Conservation (phyloP, 768 basidiomycete species). For the Suillus alpinus region DNA sequence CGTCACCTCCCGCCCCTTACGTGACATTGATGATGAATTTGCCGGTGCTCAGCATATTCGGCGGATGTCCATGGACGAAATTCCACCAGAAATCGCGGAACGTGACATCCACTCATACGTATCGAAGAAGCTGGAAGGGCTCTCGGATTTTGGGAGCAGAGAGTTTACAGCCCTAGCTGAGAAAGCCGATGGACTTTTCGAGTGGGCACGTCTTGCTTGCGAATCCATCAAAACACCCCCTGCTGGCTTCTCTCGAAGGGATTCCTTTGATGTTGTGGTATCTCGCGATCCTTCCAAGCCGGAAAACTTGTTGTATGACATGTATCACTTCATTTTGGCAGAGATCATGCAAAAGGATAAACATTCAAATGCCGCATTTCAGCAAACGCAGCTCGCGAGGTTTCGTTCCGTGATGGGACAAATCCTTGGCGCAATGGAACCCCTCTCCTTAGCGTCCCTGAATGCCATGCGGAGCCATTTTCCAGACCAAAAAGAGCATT, state of each 20-base stretch:
- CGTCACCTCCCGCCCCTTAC: slow-evolving; percentile 9
- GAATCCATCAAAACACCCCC: slow-evolving; percentile 1
- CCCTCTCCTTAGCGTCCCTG: slow-evolving; percentile 3
- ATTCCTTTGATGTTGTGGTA: slow-evolving; percentile 1
- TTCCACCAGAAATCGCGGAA: background rate
- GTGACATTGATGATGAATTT: background rate
- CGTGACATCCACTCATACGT: slow-evolving; percentile 3
- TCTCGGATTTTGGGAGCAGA: background rate
- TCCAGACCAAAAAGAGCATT: background rate
- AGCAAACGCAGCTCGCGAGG: background rate
- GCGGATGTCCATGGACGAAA: slow-evolving; percentile 2
- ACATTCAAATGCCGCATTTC: background rate
- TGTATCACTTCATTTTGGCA: slow-evolving; percentile 5
- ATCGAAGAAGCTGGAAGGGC: background rate
- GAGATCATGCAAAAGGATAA: background rate
- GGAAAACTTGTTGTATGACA: background rate
- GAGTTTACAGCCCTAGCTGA: background rate
- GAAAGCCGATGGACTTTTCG: slow-evolving; percentile 9
- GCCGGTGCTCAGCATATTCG: background rate
- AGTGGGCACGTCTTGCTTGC: slow-evolving; percentile 11
- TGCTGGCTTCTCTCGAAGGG: background rate
- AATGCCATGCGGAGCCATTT: slow-evolving; percentile 2
- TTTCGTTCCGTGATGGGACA: slow-evolving; percentile 7
- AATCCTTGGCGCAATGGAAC: background rate
- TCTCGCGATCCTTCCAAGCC: background rate